Evolutionary conservation across 352 stramenopile genomes (phyloP), one percentile per base, ranked within the genome.

Genomic region (Globisporangium takayamanum): DNA sequence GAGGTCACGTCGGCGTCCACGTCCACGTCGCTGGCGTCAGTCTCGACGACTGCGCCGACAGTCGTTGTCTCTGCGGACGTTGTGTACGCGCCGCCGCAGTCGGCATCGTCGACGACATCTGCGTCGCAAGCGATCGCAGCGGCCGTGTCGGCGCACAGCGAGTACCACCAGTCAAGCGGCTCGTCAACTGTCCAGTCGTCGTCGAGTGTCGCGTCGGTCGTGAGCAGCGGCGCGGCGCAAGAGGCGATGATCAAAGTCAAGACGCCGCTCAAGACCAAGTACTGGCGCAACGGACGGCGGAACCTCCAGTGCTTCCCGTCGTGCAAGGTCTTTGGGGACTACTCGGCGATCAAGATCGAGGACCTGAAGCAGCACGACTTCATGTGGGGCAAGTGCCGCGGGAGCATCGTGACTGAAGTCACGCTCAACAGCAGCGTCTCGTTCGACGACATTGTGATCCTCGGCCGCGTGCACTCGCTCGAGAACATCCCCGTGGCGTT

Each of bases 281-380:
- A 96, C 68, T 96, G 86, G 85, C 76, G 87, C 50, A 96, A 96
- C 58, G 87, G 87, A 25, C 82, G 87, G n/a, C 87, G 87, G 55
- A 96, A 96, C 59, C 67, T 96, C 16, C 87, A 96, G 69, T 96
- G 87, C 67, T 96, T 96, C 63, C 87, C 87, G 33, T 84, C 73
- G 6, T 96, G 87, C 65, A 92, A 93, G 58, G 81, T 93, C n/a
- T 95, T 92, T 62, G 87, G 87, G 2, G 87, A 96, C 73, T 96
- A 96, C 70, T 94, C 81, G 50, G 76, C 81, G 25, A 92, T 92
- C 72, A 92, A 92, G 70, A 88, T 94, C 49, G 80, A 94, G 62
- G 83, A 92, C 66, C 66, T 94, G 10, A 92, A 92, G 76, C 82
- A 92, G 62, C 84, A 94, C 62, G 84, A 94, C 61, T 94, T 94